Base-by-base conservation (phyloP, 495 filamentous ascomycete genomes). In the Trichoderma reesei region DNA sequence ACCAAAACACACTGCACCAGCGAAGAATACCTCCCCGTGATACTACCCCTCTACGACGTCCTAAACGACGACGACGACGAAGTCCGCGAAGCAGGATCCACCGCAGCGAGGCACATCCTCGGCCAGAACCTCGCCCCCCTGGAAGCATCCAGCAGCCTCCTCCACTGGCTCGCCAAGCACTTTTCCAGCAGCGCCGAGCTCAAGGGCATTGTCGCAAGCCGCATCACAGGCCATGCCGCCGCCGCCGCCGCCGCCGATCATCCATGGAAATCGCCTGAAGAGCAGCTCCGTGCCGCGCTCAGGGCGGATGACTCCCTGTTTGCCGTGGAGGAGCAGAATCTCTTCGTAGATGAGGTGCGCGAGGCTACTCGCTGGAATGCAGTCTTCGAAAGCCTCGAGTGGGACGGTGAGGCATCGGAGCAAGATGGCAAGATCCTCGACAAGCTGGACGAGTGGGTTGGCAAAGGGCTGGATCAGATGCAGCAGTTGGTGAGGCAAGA, bases 41-140 rank as follows among this genome's bases (percentile, higher is more conserved):
- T 79, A 41, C 67, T 75, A 1, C 75, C 76, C 0, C 76, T 85
- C n/a, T 84, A 81, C 69, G 73, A 75, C 80, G 68, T 66, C 67
- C 78, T 97, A 0, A 87, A 89, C 65, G 94, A 97, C 72, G 94
- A 98, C 68, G 94, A 97, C 68, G 90, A 95, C 54, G 93, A 96
- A 46, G 79, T 96, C 44, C 82, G 93, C 4, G 83, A 87, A 13
- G 70, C 83, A 0, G 88, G 85, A 9, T 85, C 92, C 3, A 38
- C 42, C 2, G 74, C 77, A 3, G 75, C 80, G 0, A 70, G 74
- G 13, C 46, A 59, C 31, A 64, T 86, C 5, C 59, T 83, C 0
- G 68, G 70, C 9, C 65, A 68, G 18, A 60, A 64, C n/a, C 64
- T 78, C 3, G 68, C 78, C 26, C 72, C 82, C 6, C 72, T 78